Evolutionary conservation across 805 yeast species (phyloP).

Genomic region (Torulaspora quercuum): DNA sequence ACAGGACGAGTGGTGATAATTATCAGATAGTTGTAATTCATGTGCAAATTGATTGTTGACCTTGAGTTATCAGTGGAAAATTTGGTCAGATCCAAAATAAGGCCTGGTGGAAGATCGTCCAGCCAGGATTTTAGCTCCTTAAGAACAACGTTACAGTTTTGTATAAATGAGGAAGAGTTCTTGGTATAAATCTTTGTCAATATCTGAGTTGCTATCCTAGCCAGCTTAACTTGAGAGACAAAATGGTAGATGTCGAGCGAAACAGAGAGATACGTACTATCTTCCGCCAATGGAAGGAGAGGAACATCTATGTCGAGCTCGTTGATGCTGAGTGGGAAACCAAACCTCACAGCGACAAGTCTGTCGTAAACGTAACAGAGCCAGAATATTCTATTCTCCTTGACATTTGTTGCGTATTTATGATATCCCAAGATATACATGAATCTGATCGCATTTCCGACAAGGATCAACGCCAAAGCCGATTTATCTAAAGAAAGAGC

Average conservation of each 20-base stretch:
- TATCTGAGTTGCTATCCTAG: slow-evolving; percentile 20
- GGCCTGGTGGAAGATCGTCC: slow-evolving; percentile 15
- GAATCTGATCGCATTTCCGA: slow-evolving; percentile 22
- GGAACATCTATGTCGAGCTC: slow-evolving; percentile 21
- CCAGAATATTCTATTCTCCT: slow-evolving; percentile 22
- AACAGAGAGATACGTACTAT: slow-evolving; percentile 1
- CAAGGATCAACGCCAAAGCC: slow-evolving; percentile 16
- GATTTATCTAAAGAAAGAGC: slow-evolving; percentile 20
- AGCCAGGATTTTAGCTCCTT: slow-evolving; percentile 19
- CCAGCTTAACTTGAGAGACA: slow-evolving; percentile 20
- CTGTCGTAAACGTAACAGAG: slow-evolving; percentile 24
- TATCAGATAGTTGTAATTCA: slow-evolving; percentile 23
- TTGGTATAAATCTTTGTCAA: slow-evolving; percentile 21
- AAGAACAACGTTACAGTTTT: slow-evolving; percentile 20
- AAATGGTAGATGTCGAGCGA: slow-evolving; percentile 19
- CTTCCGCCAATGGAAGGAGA: slow-evolving; percentile 10
- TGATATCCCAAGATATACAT: slow-evolving; percentile 18
- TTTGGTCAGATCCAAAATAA: slow-evolving; percentile 18
- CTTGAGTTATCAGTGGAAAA: slow-evolving; percentile 13
- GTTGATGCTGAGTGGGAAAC: slow-evolving; percentile 20
- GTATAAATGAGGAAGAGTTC: slow-evolving; percentile 18
- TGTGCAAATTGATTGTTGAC: slow-evolving; percentile 23
- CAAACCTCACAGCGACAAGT: slow-evolving; percentile 21
- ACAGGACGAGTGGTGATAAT: slow-evolving; percentile 23
- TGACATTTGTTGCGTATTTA: slow-evolving; percentile 9